Evolutionary conservation across 352 stramenopile species (phyloP).

Genomic region (Phytophthora pisi): DNA sequence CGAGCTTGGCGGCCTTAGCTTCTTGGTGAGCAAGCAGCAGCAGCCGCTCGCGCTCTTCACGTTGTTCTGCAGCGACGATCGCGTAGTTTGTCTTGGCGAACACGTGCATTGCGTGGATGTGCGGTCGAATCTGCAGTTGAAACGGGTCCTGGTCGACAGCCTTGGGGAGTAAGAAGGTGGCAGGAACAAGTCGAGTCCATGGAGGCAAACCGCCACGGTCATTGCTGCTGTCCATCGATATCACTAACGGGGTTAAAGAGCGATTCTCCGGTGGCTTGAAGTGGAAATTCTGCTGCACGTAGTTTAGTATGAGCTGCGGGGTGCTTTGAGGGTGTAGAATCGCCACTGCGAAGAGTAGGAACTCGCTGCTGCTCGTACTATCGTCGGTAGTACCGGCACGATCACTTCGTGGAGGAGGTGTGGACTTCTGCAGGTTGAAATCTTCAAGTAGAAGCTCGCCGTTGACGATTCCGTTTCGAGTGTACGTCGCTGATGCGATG

Average conservation of each 20-base stretch:
- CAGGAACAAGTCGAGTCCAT: slow-evolving; percentile 30
- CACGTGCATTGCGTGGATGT: slow-evolving; percentile 62
- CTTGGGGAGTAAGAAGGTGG: slow-evolving; percentile 46
- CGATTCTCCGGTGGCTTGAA: slow-evolving; percentile 46
- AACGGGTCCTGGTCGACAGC: slow-evolving; percentile 56
- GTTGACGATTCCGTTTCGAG: slow-evolving; percentile 64
- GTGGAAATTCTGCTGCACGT: slow-evolving; percentile 78
- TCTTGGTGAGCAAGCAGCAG: slow-evolving; percentile 59
- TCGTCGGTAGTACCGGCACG: slow-evolving; percentile 2
- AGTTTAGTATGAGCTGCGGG: slow-evolving; percentile 64
- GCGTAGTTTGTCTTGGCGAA: slow-evolving; percentile 47
- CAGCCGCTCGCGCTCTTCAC: slow-evolving; percentile 57
- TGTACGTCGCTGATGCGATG: slow-evolving; percentile 65
- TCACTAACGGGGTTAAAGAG: slow-evolving; percentile 11
- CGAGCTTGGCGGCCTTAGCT: slow-evolving; percentile 51
- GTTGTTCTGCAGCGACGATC: slow-evolving; percentile 50
- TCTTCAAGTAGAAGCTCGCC: slow-evolving; percentile 73
- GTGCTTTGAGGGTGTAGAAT: slow-evolving; percentile 63
- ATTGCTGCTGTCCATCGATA: slow-evolving; percentile 19
- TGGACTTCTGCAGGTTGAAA: slow-evolving; percentile 55
- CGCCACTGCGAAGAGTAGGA: slow-evolving; percentile 73
- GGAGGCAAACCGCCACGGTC: slow-evolving; percentile 24
- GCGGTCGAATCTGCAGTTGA: slow-evolving; percentile 57
- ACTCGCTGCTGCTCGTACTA: slow-evolving; percentile 36
- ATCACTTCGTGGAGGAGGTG: slow-evolving; percentile 4